phyloP scores from a whole-genome alignment of 805 yeast species.

The Saccharomycopsis schoenii region DNA sequence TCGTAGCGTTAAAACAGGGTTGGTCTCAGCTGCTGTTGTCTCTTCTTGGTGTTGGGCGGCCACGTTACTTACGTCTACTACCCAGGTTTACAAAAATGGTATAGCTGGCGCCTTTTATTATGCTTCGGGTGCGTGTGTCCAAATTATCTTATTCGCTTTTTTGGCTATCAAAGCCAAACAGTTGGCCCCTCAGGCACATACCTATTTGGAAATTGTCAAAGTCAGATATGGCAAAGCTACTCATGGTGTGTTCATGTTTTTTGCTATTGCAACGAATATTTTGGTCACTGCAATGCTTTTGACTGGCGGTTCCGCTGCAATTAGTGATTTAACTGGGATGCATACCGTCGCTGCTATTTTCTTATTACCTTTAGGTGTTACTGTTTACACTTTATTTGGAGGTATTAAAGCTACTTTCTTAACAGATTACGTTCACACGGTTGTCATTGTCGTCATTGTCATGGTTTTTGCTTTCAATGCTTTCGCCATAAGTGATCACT shows the following conservation, averaged over 20 bases:
- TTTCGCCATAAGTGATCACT: constrained; percentile 53
- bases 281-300: constrained; percentile 87
- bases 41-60: constrained; percentile 95
- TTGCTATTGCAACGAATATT: constrained; percentile 80
- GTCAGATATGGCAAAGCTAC: constrained; percentile 72
- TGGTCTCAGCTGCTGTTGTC: constrained; percentile 84
- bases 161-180: constrained; percentile 83
- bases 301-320: constrained; percentile 84
- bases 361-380: constrained; percentile 72
- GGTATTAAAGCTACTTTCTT: constrained; percentile 77
- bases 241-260: constrained; percentile 61
- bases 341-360: constrained; percentile 73
- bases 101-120: constrained; percentile 74
- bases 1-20: constrained; percentile 73
- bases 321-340: constrained; percentile 74
- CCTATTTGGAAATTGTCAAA: constrained; percentile 76
- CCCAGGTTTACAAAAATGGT: constrained; percentile 73
- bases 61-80: constrained; percentile 41
- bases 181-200: constrained; percentile 86
- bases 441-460: constrained; percentile 67
- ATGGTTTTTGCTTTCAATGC: constrained; percentile 74
- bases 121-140: constrained; percentile 88
- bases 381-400: constrained; percentile 66
- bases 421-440: constrained; percentile 75
- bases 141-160: constrained; percentile 76